phyloP scores from a whole-genome alignment of 257 asterid species.

The Voacanga thouarsii region DNA sequence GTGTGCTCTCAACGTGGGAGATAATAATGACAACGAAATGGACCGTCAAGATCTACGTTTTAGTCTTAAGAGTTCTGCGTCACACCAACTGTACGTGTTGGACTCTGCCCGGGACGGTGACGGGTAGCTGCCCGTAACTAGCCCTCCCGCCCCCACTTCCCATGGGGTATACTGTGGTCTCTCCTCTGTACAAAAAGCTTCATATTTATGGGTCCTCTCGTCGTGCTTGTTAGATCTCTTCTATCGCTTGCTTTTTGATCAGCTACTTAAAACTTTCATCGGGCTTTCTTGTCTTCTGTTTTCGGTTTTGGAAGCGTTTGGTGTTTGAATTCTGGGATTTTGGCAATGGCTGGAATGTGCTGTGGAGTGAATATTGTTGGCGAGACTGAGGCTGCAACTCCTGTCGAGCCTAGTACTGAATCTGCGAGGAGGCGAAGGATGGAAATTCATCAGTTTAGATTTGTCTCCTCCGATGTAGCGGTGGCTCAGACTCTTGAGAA shows the following conservation, averaged over 20 bases:
- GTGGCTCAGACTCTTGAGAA: constrained; percentile 45
- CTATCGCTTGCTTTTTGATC: constrained; percentile 8
- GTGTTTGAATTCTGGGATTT: neutral
- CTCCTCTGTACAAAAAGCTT: constrained; percentile 22
- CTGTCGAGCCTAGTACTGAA: constrained; percentile 59
- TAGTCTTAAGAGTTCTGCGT: constrained; percentile 46
- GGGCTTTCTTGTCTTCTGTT: neutral
- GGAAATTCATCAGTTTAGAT: constrained; percentile 71
- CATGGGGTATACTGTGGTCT: constrained; percentile 40
- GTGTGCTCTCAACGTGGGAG: neutral
- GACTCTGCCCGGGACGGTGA: constrained; percentile 72
- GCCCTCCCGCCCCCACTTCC: constrained; percentile 21
- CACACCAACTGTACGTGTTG: constrained; percentile 65
- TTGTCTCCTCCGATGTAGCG: constrained; percentile 52
- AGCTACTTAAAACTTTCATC: neutral
- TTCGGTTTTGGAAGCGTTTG: neutral
- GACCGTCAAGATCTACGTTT: constrained; percentile 30
- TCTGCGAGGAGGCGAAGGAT: constrained; percentile 64
- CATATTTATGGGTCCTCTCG: constrained; percentile 13
- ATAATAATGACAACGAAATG: constrained; percentile 6
- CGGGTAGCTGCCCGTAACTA: constrained; percentile 80
- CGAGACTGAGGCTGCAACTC: constrained; percentile 59
- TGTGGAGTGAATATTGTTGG: constrained; percentile 56
- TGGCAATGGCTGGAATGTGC: constrained; percentile 68
- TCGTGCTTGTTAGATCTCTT: constrained; percentile 9